Evolutionary conservation across 1,139 yeast species (phyloP).

Genomic region (Yamadazyma spencermartinsiae): DNA sequence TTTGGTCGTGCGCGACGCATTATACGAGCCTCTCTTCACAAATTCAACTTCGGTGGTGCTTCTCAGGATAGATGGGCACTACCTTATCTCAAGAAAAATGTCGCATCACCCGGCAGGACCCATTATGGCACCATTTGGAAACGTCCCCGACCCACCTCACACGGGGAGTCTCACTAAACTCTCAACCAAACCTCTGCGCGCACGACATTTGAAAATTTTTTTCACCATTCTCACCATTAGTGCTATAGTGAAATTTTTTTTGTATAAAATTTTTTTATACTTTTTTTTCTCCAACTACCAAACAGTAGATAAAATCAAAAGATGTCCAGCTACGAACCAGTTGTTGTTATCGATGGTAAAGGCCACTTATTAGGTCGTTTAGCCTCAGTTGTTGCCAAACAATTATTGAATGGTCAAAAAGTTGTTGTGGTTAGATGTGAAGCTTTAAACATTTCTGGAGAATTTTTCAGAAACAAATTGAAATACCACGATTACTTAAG

Average conservation of each 20-base stretch:
- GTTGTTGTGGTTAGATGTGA: slow-evolving; percentile 97
- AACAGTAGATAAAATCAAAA: slow-evolving; percentile 18
- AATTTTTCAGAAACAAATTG: slow-evolving; percentile 99
- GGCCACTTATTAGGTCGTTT: slow-evolving; percentile 99
- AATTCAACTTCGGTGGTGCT: no score
- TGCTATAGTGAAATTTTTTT: not conserved
- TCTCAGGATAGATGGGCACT: no score
- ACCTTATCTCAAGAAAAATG: not conserved
- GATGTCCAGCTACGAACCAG: slow-evolving; percentile 94
- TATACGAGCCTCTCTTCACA: no score
- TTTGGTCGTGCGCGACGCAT: no score
- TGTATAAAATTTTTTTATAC: slow-evolving; percentile 8
- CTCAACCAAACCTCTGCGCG: not conserved
- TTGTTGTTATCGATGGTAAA: slow-evolving; percentile 97
- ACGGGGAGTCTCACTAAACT: not conserved
- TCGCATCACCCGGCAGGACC: not conserved
- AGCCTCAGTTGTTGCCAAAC: slow-evolving; percentile 98
- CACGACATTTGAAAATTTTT: not conserved
- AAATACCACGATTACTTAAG: slow-evolving; percentile 99
- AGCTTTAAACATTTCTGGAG: slow-evolving; percentile 98
- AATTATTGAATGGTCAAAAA: slow-evolving; percentile 97
- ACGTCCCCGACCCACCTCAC: no score
- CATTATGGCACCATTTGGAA: not conserved
- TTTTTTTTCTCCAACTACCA: slow-evolving; percentile 9
- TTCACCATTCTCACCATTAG: not conserved